phyloP scores from a whole-genome alignment of 1,284 basidiomycete species.

The Marasmius oreades region DNA sequence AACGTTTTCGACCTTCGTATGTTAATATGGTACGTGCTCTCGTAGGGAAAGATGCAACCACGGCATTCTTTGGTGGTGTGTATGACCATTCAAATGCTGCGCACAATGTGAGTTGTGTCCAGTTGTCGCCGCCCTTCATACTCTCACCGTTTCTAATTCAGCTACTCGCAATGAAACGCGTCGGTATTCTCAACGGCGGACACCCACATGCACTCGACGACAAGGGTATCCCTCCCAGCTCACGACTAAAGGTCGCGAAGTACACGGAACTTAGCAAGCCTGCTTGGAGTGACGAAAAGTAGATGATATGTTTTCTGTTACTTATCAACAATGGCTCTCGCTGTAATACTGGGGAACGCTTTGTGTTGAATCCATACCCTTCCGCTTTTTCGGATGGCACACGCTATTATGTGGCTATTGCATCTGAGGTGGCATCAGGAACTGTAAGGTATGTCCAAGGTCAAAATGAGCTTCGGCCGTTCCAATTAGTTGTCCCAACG shows the following conservation, averaged over 20 bases:
- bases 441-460: no score
- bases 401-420: no score
- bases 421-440: no score
- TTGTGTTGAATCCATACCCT: no score
- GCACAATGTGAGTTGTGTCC: conserved; percentile 58
- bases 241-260: conserved; percentile 63
- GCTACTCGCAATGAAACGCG: conserved; percentile 74
- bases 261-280: conserved; percentile 58
- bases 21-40: conserved; percentile 62
- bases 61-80: conserved; percentile 92
- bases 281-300: conserved; percentile 36
- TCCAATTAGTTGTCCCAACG: no score
- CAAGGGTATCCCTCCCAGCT: conserved; percentile 61
- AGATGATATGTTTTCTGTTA: neutral
- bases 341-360: no score
- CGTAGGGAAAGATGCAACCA: conserved; percentile 77
- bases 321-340: no score
- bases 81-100: conserved; percentile 94
- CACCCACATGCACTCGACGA: conserved; percentile 52
- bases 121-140: conserved; percentile 6
- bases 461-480: no score
- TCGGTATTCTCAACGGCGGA: conserved; percentile 82
- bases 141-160: conserved; percentile 9
- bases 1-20: conserved; percentile 68
- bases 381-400: no score